phyloP scores from a whole-genome alignment of 177 flowering plant genomes.

The Tripterygium wilfordii region DNA sequence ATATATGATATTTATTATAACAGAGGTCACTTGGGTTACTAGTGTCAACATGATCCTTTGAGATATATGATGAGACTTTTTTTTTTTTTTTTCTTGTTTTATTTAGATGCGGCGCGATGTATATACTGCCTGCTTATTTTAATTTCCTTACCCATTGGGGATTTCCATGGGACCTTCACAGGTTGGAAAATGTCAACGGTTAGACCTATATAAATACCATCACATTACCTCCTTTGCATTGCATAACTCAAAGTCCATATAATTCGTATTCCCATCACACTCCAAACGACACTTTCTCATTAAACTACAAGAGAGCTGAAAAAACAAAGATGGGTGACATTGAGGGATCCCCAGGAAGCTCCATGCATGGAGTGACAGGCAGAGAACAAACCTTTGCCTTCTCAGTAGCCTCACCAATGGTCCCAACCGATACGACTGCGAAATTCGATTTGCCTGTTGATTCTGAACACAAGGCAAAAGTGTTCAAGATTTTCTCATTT shows the following conservation, averaged over 20 bases:
- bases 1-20: too few species aligned
- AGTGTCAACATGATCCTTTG: slow-evolving; percentile 22
- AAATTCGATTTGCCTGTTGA: slow-evolving; percentile 61
- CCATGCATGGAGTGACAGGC: slow-evolving; percentile 42
- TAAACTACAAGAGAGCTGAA: not conserved
- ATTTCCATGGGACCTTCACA: too few species aligned
- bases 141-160: not conserved
- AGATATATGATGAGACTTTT: slow-evolving; percentile 25
- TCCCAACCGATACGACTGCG: slow-evolving; percentile 21
- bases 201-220: too few species aligned
- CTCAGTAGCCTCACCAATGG: slow-evolving; percentile 18
- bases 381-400: slow-evolving; percentile 27
- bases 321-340: slow-evolving; percentile 19
- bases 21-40: not conserved
- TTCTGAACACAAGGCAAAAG: slow-evolving; percentile 74
- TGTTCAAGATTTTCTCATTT: slow-evolving; percentile 53
- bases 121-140: slow-evolving; percentile 6
- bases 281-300: not conserved
- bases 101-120: slow-evolving; percentile 29
- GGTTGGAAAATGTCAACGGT: too few species aligned
- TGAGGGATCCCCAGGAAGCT: slow-evolving; percentile 62
- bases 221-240: too few species aligned
- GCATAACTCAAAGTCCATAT: too few species aligned
- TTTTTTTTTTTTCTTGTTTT: not conserved
- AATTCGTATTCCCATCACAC: too few species aligned